A percentile compares a stretch with the other conserved stretches of the same genome.
These are phyloP conservation scores for Lotus japonicus DNA, from an alignment of 306 rosid genomes.

Conservation along the genomic window DNA sequence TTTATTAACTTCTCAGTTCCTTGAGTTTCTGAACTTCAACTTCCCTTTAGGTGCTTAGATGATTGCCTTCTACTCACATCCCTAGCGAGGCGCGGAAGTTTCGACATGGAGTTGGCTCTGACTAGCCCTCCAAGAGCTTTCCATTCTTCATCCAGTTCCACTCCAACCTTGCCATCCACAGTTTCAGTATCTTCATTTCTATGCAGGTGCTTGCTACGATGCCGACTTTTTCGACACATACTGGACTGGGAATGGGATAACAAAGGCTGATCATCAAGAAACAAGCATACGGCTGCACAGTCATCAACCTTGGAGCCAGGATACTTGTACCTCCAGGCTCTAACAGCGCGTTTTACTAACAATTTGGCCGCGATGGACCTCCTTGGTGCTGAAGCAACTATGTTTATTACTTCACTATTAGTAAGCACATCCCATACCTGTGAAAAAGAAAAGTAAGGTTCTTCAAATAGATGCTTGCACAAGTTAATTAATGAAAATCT, in stretches of 20 bases:
- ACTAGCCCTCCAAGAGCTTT: conserved; percentile 33
- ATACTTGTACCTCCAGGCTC: conserved; percentile 56
- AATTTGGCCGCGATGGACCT: conserved; percentile 59
- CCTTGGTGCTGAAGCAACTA: conserved; percentile 64
- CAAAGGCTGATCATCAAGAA: conserved; percentile 39
- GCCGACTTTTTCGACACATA: not conserved
- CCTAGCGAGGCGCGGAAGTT: conserved; percentile 30
- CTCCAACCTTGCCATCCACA: conserved; percentile 6
- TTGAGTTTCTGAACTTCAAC: conserved; percentile 17
- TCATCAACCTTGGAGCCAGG: conserved; percentile 66
- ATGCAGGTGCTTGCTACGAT: conserved; percentile 10
- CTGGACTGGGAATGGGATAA: conserved; percentile 6
- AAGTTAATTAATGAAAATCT: not conserved
- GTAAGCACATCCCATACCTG: conserved; percentile 92
- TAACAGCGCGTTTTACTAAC: conserved; percentile 55
- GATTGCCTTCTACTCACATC: conserved; percentile 28
- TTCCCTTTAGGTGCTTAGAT: conserved; percentile 13
- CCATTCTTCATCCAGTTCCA: conserved; percentile 35
- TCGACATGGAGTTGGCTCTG: conserved; percentile 43
- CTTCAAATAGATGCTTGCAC: not conserved
- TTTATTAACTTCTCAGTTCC: not conserved
- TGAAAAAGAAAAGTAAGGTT: not conserved
- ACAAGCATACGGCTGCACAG: conserved; percentile 66
- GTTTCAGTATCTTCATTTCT: conserved; percentile 20
- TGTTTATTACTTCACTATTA: conserved; percentile 63